phyloP scores from a whole-genome alignment of 108 stramenopile species.

The Stephanodiscus minutulus region DNA sequence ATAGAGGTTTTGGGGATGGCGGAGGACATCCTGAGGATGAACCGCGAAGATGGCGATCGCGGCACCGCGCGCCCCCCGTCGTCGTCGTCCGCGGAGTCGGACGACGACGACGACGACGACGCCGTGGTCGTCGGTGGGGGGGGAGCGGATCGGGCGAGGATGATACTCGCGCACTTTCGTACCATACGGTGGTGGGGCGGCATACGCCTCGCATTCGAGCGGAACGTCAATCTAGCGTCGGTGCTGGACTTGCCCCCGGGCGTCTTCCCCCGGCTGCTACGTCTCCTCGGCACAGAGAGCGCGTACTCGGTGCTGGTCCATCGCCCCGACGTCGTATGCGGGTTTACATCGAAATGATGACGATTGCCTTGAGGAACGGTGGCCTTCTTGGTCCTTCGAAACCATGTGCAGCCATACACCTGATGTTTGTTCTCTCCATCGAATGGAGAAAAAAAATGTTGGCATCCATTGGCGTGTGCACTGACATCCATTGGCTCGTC shows the following conservation, averaged over 20 bases:
- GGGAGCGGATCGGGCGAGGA: conserved; percentile 6
- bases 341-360: background rate
- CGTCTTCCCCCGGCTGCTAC: conserved; percentile 16
- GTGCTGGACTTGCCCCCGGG: conserved; percentile 17
- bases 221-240: conserved; percentile 20
- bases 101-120: background rate
- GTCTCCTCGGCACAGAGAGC: background rate
- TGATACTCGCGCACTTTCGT: conserved; percentile 21
- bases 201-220: conserved; percentile 22
- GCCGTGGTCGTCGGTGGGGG: background rate
- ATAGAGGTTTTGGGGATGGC: conserved; percentile 29
- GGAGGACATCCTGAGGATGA: conserved; percentile 21
- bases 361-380: no score
- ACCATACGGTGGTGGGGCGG: conserved; percentile 26
- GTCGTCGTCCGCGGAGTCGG: no score
- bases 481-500: no score
- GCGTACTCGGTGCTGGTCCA: conserved; percentile 6
- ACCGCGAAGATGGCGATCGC: background rate
- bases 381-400: no score
- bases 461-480: no score
- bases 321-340: conserved; percentile 1
- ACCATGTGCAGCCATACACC: no score
- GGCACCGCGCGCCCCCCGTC: background rate
- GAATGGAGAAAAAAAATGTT: no score
- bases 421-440: no score